These are phyloP conservation scores for Rachicladosporium sp. DNA, from an alignment of 2,329 filamentous ascomycete genomes.

Conservation along the genomic window DNA sequence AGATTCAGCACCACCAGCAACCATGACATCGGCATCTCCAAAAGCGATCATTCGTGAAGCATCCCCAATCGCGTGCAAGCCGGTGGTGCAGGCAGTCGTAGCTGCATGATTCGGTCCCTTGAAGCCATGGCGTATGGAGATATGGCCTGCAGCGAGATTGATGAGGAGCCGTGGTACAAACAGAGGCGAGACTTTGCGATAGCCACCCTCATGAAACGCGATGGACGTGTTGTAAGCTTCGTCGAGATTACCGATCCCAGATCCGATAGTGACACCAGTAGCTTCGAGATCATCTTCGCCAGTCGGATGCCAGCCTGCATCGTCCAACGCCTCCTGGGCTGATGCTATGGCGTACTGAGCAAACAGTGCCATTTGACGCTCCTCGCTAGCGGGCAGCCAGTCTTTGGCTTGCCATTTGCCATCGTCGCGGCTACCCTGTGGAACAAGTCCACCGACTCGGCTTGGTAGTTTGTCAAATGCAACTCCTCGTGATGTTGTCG, in stretches of 20 bases:
- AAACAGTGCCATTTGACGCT: constrained; percentile 78
- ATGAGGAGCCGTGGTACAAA: constrained; percentile 90
- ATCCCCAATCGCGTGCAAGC: constrained; percentile 87
- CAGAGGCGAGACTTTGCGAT: constrained; percentile 81
- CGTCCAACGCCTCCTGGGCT: constrained; percentile 69
- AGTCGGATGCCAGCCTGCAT: constrained; percentile 63
- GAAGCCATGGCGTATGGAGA: constrained; percentile 86
- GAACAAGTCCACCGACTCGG: constrained; percentile 74
- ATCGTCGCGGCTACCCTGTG: constrained; percentile 36
- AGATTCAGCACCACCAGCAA: constrained; percentile 88
- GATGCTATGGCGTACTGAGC: constrained; percentile 85
- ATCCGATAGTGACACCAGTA: constrained; percentile 86
- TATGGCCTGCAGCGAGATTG: constrained; percentile 87
- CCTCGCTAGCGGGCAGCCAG: constrained; percentile 40
- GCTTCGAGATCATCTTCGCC: constrained; percentile 52
- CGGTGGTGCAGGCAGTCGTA: constrained; percentile 92
- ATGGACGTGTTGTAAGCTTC: constrained; percentile 78
- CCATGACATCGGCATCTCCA: constrained; percentile 87
- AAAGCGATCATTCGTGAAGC: constrained; percentile 84
- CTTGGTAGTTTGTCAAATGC: constrained; percentile 65
- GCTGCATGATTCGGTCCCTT: constrained; percentile 82
- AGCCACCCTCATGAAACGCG: constrained; percentile 63
- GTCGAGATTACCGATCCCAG: constrained; percentile 87
- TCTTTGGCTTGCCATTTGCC: constrained; percentile 37
- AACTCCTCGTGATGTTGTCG: constrained; percentile 50